phyloP scores from a whole-genome alignment of 345 rosid genomes.

The Gossypium turneri region DNA sequence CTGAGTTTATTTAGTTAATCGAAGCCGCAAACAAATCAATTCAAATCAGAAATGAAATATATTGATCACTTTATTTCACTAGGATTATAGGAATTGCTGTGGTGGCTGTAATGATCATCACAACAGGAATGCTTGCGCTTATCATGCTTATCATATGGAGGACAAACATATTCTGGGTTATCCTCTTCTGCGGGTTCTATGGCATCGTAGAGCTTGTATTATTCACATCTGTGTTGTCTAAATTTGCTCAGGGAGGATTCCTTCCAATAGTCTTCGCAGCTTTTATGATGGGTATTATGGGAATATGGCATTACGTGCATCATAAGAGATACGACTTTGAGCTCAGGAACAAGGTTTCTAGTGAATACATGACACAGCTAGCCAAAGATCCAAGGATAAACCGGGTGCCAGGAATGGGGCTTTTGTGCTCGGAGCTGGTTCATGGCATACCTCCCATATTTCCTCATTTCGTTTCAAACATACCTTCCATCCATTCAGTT shows the following conservation, averaged over 20 bases:
- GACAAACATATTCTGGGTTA: not conserved
- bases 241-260: not conserved
- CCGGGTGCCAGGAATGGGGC: not conserved
- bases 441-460: conserved; percentile 1
- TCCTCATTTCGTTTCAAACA: not conserved
- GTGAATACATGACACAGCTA: not conserved
- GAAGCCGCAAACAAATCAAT: too few relatives aligned
- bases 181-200: not conserved
- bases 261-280: not conserved
- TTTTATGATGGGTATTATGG: not conserved
- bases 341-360: not conserved
- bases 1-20: too few relatives aligned
- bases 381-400: not conserved
- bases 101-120: conserved; percentile 2
- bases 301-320: not conserved
- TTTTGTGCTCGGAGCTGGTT: not conserved
- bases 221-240: not conserved
- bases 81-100: not conserved
- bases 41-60: not conserved
- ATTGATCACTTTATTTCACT: not conserved
- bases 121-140: not conserved
- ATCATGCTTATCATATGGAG: not conserved
- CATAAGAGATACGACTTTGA: not conserved
- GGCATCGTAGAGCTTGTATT: not conserved
- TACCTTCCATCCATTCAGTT: not conserved